phyloP scores from a whole-genome alignment of 2,329 filamentous ascomycete genomes.

The Penicillium sp. region DNA sequence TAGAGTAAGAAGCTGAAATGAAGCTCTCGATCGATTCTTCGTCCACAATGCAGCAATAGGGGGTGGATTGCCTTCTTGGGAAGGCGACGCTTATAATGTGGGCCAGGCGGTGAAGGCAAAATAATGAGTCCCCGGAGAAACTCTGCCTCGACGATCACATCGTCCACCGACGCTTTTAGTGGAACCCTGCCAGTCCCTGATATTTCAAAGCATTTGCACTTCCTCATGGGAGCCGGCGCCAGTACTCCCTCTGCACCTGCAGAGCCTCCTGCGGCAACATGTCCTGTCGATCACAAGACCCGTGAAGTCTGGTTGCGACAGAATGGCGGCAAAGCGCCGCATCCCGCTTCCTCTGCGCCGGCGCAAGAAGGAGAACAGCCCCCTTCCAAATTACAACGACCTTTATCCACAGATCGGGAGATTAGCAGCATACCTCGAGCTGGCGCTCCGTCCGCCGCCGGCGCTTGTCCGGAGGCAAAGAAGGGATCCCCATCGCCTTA shows the following conservation, averaged over 20 bases:
- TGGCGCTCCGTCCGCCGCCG: constrained; percentile 19
- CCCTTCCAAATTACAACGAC: constrained; percentile 28
- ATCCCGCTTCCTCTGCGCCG: constrained; percentile 25
- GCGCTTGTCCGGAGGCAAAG: constrained; percentile 19
- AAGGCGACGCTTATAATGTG: constrained; percentile 9
- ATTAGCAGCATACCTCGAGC: constrained; percentile 74
- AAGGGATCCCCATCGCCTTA: constrained; percentile 27
- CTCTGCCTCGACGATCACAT: constrained; percentile 11
- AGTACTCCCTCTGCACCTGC: constrained; percentile 29
- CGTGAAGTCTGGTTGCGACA: constrained; percentile 77
- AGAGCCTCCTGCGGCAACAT: constrained; percentile 44
- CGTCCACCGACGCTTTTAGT: no score
- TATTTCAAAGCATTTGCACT: constrained; percentile 4
- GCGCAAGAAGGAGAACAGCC: constrained; percentile 23
- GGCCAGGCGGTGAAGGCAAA: constrained; percentile 20
- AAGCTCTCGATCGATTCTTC: not conserved
- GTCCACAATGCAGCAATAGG: constrained; percentile 8
- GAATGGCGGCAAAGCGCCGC: constrained; percentile 34
- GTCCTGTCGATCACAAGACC: constrained; percentile 86
- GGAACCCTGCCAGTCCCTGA: no score
- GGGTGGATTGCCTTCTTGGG: constrained; percentile 15
- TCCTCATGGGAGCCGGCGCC: constrained; percentile 33
- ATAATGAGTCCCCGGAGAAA: constrained; percentile 14
- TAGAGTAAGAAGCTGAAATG: not conserved
- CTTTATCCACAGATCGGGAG: constrained; percentile 62